phyloP scores from a whole-genome alignment of 129 eudicot species.

The Calendula officinalis region DNA sequence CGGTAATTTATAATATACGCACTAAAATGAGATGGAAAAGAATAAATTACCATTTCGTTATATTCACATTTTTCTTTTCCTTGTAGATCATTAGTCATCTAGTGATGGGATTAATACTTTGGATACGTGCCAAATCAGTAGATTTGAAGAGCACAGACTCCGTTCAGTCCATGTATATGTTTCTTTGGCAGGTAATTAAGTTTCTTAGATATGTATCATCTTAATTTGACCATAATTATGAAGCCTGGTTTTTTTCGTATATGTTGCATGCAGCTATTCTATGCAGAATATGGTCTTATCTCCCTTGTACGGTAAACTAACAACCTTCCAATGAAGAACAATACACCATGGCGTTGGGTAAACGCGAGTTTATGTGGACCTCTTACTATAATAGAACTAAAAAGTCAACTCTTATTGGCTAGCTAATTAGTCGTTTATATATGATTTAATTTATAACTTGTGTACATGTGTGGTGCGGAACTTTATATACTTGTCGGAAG shows the following conservation, averaged over 20 bases:
- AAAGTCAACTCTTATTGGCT: no score
- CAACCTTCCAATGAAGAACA: background rate
- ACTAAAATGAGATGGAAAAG: no score
- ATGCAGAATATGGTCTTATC: slow-evolving; percentile 27
- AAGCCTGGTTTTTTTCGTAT: background rate
- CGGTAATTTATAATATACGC: slow-evolving; percentile 14
- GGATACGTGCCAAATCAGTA: slow-evolving; percentile 31
- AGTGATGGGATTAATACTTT: slow-evolving; percentile 13
- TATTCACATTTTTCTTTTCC: background rate
- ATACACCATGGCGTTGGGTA: no score
- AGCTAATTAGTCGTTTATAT: no score
- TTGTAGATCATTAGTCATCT: slow-evolving; percentile 16
- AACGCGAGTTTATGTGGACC: no score
- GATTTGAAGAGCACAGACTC: slow-evolving; percentile 23
- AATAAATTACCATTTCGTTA: background rate
- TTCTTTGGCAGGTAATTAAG: slow-evolving; percentile 31
- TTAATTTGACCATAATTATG: background rate
- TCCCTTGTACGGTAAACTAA: slow-evolving; percentile 9
- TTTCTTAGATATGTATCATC: no score
- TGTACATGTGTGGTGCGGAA: no score
- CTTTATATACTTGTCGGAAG: no score
- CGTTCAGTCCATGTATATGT: slow-evolving; percentile 30
- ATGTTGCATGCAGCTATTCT: slow-evolving; percentile 29
- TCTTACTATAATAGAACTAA: no score
- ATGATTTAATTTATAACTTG: no score